Conservation (phyloP, 768 basidiomycete genomes). For the Naganishia vishniacii region DNA sequence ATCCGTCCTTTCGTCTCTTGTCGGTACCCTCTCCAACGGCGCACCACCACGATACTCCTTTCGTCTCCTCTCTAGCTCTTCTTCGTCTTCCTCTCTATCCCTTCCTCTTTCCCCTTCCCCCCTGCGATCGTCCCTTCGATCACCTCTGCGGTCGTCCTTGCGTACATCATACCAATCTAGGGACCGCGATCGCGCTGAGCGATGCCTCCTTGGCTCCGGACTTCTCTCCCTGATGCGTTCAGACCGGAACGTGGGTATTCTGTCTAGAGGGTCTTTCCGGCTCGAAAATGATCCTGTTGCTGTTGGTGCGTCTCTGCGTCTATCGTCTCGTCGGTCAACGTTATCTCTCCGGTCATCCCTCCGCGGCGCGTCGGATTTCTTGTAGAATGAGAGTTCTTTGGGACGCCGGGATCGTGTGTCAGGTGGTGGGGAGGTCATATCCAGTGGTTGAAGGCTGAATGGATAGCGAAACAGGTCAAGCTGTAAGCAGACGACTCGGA, state of each 20-base stretch:
- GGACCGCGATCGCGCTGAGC: not conserved
- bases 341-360: not conserved
- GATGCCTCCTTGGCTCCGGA: not conserved
- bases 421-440: slow-evolving; percentile 29
- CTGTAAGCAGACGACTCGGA: not conserved
- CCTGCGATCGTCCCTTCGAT: slow-evolving; percentile 27
- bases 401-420: slow-evolving; percentile 32
- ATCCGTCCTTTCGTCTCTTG: slow-evolving; percentile 25
- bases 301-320: not conserved
- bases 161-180: slow-evolving; percentile 11
- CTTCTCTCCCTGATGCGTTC: slow-evolving; percentile 31
- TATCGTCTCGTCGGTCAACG: no score
- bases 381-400: slow-evolving; percentile 49
- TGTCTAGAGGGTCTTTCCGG: slow-evolving; percentile 41
- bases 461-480: not conserved
- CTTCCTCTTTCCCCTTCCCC: slow-evolving; percentile 21
- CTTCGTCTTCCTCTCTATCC: not conserved
- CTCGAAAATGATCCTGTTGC: slow-evolving; percentile 33
- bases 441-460: slow-evolving; percentile 8
- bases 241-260: slow-evolving; percentile 23
- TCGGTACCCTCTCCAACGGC: slow-evolving; percentile 17
- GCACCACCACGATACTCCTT: slow-evolving; percentile 22
- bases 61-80: slow-evolving; percentile 17
- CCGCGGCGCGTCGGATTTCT: slow-evolving; percentile 33
- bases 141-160: slow-evolving; percentile 25